These are phyloP conservation scores for Pezicula neosporulosa DNA, from an alignment of 2,329 filamentous ascomycete genomes.

Conservation along the genomic window DNA sequence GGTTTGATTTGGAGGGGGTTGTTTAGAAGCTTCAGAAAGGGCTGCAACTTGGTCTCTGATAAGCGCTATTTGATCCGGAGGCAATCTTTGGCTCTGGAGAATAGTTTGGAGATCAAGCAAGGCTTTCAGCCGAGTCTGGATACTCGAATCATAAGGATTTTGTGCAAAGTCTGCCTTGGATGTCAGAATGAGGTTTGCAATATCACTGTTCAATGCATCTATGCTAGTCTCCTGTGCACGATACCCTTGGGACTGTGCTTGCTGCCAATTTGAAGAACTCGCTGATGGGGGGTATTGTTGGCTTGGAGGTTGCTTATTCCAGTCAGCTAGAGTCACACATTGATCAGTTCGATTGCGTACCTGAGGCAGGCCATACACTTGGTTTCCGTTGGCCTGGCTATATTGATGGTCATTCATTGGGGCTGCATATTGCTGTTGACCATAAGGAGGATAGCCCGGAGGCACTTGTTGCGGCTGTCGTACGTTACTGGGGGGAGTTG, in stretches of 20 bases:
- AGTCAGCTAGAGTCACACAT: not conserved
- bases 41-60: constrained; percentile 83
- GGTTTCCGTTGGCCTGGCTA: constrained; percentile 16
- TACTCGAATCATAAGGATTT: constrained; percentile 71
- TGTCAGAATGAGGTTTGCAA: constrained; percentile 71
- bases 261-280: constrained; percentile 30
- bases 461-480: constrained; percentile 36
- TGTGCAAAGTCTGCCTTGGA: constrained; percentile 72
- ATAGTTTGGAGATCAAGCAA: constrained; percentile 81
- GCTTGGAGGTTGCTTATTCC: constrained; percentile 13
- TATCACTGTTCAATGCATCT: constrained; percentile 77
- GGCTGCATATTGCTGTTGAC: constrained; percentile 27
- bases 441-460: constrained; percentile 24
- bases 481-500: constrained; percentile 62
- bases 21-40: constrained; percentile 42
- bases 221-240: constrained; percentile 51
- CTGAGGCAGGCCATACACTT: constrained; percentile 21
- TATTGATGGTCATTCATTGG: constrained; percentile 19
- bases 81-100: constrained; percentile 73
- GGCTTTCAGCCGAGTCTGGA: constrained; percentile 78
- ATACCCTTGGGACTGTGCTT: constrained; percentile 24
- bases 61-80: constrained; percentile 76
- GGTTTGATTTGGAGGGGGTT: constrained; percentile 30
- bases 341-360: constrained; percentile 15
- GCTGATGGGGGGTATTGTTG: constrained; percentile 34